Evolutionary conservation across 208 protist species (phyloP).

Genomic region (Trichomonas gallinae): DNA sequence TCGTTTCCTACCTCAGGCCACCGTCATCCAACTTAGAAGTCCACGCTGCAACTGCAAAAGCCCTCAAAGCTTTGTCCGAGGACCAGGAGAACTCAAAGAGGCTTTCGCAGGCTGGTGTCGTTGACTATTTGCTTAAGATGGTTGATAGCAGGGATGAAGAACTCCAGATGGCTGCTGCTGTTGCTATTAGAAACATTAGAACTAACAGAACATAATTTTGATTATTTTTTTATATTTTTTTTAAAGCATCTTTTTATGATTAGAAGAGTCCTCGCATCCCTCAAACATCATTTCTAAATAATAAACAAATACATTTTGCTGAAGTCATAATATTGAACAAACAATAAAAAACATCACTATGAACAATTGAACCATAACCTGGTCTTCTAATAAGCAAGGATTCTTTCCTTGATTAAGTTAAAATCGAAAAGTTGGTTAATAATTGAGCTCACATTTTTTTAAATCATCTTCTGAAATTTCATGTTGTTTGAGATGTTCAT

Average conservation of each 20-base stretch:
- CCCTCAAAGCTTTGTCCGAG: background rate
- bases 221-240: background rate
- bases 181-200: constrained; percentile 21
- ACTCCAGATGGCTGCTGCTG: constrained; percentile 8
- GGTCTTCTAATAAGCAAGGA: too few species aligned
- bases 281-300: too few species aligned
- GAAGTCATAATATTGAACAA: too few species aligned
- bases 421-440: too few species aligned
- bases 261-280: too few species aligned
- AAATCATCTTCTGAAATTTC: too few species aligned
- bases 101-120: background rate
- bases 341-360: too few species aligned
- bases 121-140: background rate
- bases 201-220: background rate
- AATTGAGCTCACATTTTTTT: too few species aligned
- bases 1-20: background rate
- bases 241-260: background rate
- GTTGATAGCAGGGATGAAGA: background rate
- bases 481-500: too few species aligned
- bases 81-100: background rate
- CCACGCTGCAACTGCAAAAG: background rate
- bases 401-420: too few species aligned
- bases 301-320: too few species aligned
- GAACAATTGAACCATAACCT: too few species aligned
- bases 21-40: background rate